Conservation (phyloP, 1,139 yeast genomes). For the Suhomyces yuchorum region DNA sequence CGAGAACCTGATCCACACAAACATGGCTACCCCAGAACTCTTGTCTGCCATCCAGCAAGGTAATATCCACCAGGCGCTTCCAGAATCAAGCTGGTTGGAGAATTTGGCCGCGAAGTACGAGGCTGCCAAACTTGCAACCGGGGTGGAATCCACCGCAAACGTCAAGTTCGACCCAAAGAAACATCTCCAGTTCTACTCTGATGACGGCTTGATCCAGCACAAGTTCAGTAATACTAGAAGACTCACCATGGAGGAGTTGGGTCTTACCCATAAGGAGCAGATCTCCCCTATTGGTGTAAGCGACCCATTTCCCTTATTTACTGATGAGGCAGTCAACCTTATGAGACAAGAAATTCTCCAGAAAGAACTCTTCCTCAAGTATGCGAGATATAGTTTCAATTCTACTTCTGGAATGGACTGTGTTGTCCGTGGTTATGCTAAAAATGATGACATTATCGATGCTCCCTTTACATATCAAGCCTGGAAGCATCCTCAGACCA, state of each 20-base stretch:
- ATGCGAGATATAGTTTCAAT: neutral
- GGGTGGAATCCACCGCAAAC: slow-evolving; percentile 5
- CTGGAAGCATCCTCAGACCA: slow-evolving; percentile 58
- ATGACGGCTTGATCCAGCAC: neutral
- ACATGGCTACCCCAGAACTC: neutral
- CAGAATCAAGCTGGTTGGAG: slow-evolving; percentile 20
- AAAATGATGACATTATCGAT: neutral
- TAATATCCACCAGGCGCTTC: slow-evolving; percentile 24
- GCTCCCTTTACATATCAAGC: slow-evolving; percentile 31
- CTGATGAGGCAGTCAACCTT: slow-evolving; percentile 55
- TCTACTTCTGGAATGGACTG: neutral
- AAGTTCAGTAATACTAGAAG: neutral
- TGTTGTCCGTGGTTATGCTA: neutral
- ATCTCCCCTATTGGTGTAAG: slow-evolving; percentile 51
- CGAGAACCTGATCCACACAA: neutral
- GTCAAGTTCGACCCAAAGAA: neutral
- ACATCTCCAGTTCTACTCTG: neutral
- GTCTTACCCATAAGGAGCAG: neutral
- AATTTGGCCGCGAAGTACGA: slow-evolving; percentile 17
- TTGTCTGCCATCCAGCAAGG: slow-evolving; percentile 22
- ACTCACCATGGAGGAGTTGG: neutral
- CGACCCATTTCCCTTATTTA: slow-evolving; percentile 59
- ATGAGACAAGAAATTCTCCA: slow-evolving; percentile 55
- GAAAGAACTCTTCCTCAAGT: slow-evolving; percentile 43
- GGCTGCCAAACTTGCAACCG: slow-evolving; percentile 13